Evolutionary conservation across 345 rosid genomes (phyloP).

Genomic region (Hibiscus trionum): DNA sequence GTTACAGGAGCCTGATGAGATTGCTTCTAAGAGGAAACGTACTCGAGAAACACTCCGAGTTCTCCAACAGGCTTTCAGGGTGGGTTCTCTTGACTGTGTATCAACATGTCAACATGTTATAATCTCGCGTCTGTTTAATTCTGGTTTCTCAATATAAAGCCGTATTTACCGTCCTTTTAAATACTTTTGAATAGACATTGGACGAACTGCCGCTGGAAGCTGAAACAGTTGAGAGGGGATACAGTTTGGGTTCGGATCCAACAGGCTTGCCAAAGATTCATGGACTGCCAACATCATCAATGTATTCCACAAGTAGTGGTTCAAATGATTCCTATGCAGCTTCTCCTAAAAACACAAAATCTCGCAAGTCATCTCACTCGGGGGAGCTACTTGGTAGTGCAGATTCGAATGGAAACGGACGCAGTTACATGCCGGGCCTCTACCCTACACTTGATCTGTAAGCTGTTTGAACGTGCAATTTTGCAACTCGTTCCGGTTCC

Average conservation of each 20-base stretch:
- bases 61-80: constrained; percentile 92
- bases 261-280: constrained; percentile 70
- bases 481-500: not conserved
- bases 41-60: constrained; percentile 75
- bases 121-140: not conserved
- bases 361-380: constrained; percentile 54
- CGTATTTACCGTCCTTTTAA: not conserved
- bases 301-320: constrained; percentile 38
- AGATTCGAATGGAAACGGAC: constrained; percentile 59
- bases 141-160: not conserved
- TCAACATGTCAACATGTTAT: not conserved
- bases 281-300: constrained; percentile 57
- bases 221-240: constrained; percentile 81
- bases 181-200: constrained; percentile 46
- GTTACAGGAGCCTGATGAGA: constrained; percentile 97
- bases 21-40: constrained; percentile 74
- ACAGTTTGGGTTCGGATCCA: constrained; percentile 50
- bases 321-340: constrained; percentile 45
- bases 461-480: constrained; percentile 9
- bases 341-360: constrained; percentile 48
- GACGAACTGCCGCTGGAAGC: constrained; percentile 94
- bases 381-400: constrained; percentile 62
- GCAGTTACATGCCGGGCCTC: constrained; percentile 32
- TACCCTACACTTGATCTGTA: constrained; percentile 37
- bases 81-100: constrained; percentile 25